Base-by-base conservation (phyloP, 164 flowering plant species). In the Chloranthus sessilifolius region DNA sequence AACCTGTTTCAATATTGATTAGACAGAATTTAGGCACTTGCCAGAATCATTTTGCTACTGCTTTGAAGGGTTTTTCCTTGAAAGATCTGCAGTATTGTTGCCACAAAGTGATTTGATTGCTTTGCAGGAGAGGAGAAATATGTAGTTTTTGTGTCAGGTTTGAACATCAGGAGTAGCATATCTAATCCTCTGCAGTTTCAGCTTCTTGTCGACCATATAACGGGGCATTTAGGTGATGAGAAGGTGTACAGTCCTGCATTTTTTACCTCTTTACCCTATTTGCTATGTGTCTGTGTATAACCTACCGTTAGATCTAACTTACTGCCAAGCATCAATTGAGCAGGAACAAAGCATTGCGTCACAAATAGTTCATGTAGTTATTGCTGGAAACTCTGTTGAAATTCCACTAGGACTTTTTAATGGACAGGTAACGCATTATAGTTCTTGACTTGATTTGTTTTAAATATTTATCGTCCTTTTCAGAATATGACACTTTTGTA, bases 221-320 rank as follows among this genome's bases (percentile, higher is more conserved):
- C 96, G 15, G 99, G 99, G 31, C 95, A 89, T 81, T 68, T 86
- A 52, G 97, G 99, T 57, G 97, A 86, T 70, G 90, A 75, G 42
- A 76, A 83, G 81, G 99, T 94, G 45, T 34, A 16, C 45, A 22
- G 29, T 61, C 14, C n/a, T 46, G 16, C 35, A n/a, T n/a, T n/a
- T n/a, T n/a, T n/a, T n/a, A n/a, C n/a, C n/a, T n/a, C n/a, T 3
- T 22, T 60, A 46, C 53, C 7, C 35, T 36, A 52, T 59, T 14
- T 27, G 17, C 31, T 55, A 38, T 9, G 24, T 39, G 30, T 29
- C 39, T 43, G 20, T 9, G 27, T 15, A 6, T 16, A 27, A 30
- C 17, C 5, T 38, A 30, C 40, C 33, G 24, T 11, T 35, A 8
- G 5, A 2, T 21, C 46, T 47, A 20, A 25, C 44, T 49, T 39